Percentiles rank a stretch among this genome's conserved stretches.
Conservation (phyloP, 2,329 filamentous ascomycete genomes). For the Aquanectria penicillioides region DNA sequence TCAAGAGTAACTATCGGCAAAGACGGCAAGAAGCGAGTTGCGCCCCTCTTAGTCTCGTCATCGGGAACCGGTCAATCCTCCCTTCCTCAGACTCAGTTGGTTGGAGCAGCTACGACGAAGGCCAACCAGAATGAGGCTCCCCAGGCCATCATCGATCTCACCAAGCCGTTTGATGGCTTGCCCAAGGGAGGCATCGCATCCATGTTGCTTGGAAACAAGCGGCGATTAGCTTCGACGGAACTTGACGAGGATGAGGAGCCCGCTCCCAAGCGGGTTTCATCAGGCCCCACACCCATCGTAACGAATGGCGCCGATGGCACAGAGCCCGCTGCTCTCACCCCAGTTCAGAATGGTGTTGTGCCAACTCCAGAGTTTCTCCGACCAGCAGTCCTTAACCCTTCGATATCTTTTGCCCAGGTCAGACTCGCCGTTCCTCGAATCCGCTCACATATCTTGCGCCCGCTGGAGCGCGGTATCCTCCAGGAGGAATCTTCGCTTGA, state of each 20-base stretch:
- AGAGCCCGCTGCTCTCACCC: conserved; percentile 75
- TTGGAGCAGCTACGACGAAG: conserved; percentile 77
- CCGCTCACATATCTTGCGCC: conserved; percentile 82
- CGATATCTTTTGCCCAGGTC: conserved; percentile 82
- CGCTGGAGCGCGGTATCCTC: conserved; percentile 75
- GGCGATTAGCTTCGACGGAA: conserved; percentile 79
- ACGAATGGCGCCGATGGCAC: conserved; percentile 81
- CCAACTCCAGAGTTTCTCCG: conserved; percentile 85
- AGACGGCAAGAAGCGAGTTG: conserved; percentile 95
- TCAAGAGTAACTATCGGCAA: conserved; percentile 94
- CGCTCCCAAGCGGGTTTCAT: conserved; percentile 61
- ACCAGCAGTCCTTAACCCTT: conserved; percentile 86
- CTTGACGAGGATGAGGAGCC: conserved; percentile 78
- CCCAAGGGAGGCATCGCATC: conserved; percentile 88
- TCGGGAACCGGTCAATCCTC: conserved; percentile 89
- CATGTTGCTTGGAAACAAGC: conserved; percentile 91
- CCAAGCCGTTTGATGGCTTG: conserved; percentile 91
- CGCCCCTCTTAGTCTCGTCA: conserved; percentile 89
- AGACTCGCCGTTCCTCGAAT: conserved; percentile 89
- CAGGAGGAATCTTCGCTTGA: conserved; percentile 64
- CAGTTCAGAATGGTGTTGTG: conserved; percentile 68
- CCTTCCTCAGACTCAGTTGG: conserved; percentile 86
- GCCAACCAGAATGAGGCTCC: conserved; percentile 75
- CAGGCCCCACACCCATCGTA: conserved; percentile 79
- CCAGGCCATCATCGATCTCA: conserved; percentile 86